phyloP scores from a whole-genome alignment of 768 basidiomycete genomes.

The Mycena leptocephala region DNA sequence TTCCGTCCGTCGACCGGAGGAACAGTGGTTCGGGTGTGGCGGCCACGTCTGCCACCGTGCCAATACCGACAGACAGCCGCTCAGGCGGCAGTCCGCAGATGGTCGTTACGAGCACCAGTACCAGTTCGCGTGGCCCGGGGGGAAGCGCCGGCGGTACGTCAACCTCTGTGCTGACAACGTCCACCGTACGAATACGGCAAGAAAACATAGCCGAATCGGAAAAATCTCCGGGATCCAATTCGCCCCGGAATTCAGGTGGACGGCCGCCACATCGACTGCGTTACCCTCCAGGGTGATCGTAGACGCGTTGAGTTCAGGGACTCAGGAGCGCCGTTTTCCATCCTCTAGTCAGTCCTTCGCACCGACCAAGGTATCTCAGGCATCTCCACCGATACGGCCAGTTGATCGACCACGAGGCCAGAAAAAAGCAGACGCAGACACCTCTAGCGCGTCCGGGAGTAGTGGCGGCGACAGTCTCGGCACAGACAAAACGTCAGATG shows the following conservation, averaged over 20 bases:
- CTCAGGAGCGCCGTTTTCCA: constrained; percentile 50
- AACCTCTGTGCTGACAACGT: constrained; percentile 63
- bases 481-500: constrained; percentile 87
- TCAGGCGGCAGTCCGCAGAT: constrained; percentile 71
- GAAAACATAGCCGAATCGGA: constrained; percentile 61
- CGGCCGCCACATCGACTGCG: constrained; percentile 64
- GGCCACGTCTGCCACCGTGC: constrained; percentile 50
- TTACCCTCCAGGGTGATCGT: constrained; percentile 58
- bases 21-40: constrained; percentile 55
- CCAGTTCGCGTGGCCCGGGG: constrained; percentile 55
- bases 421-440: constrained; percentile 49
- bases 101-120: constrained; percentile 54
- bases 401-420: constrained; percentile 37
- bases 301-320: constrained; percentile 49
- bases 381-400: constrained; percentile 40
- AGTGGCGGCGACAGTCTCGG: constrained; percentile 78
- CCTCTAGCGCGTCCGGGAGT: constrained; percentile 56
- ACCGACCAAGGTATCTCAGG: constrained; percentile 32
- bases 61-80: constrained; percentile 62
- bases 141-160: constrained; percentile 58
- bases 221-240: constrained; percentile 70
- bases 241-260: constrained; percentile 68
- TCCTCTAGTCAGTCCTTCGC: constrained; percentile 37
- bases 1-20: constrained; percentile 61
- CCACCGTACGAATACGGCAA: constrained; percentile 66